Conservation (phyloP, 2,329 filamentous ascomycete species). For the Botrytis hyacinthi region DNA sequence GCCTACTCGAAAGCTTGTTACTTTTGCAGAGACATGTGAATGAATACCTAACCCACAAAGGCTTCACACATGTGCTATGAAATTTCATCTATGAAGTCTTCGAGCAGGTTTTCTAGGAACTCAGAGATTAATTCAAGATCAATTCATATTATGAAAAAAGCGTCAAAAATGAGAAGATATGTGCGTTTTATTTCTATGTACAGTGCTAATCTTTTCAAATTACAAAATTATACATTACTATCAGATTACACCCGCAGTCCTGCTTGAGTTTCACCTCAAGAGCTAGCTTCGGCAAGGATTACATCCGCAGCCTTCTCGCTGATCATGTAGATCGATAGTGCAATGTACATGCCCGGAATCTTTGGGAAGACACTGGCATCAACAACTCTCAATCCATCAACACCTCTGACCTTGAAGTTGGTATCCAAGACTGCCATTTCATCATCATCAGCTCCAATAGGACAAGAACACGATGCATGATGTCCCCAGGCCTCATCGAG, state of each 20-base stretch:
- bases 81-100: neutral
- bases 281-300: constrained; percentile 16
- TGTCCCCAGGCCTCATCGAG: constrained; percentile 54
- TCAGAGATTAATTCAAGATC: neutral
- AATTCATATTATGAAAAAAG: neutral
- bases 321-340: constrained; percentile 53
- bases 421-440: constrained; percentile 46
- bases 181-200: neutral
- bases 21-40: neutral
- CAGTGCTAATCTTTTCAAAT: neutral
- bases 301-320: constrained; percentile 54
- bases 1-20: neutral
- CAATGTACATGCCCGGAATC: constrained; percentile 51
- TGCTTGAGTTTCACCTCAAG: neutral
- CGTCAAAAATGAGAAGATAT: neutral
- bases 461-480: constrained; percentile 53
- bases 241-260: neutral
- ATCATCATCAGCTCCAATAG: constrained; percentile 50
- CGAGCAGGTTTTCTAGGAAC: neutral
- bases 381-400: constrained; percentile 51
- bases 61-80: neutral
- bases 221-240: neutral
- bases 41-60: neutral
- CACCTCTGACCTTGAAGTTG: constrained; percentile 39
- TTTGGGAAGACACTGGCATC: constrained; percentile 58